Conservation (phyloP, 2,329 filamentous ascomycete species). For the Teratosphaeria destructans region DNA sequence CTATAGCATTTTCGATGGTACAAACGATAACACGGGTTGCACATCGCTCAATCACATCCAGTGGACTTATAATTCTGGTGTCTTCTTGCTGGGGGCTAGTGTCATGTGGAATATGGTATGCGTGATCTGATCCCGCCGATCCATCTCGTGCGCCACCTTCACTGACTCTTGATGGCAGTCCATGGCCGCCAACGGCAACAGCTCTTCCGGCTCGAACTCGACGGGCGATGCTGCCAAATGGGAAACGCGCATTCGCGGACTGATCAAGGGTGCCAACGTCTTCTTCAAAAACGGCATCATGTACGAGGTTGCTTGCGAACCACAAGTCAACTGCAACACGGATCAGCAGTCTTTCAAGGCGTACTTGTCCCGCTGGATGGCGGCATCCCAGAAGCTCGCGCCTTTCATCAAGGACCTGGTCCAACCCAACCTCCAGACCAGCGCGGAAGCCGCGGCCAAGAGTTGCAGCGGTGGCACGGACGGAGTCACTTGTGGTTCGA, state of each 20-base stretch:
- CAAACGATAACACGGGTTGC: constrained; percentile 36
- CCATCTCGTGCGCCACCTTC: not conserved
- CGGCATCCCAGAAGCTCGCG: constrained; percentile 45
- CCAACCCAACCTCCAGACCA: constrained; percentile 42
- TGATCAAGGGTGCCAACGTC: constrained; percentile 21
- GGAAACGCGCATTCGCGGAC: constrained; percentile 13
- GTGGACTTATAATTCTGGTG: constrained; percentile 37
- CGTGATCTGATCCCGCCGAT: not conserved
- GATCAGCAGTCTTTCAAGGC: constrained; percentile 36
- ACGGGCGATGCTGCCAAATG: constrained; percentile 8
- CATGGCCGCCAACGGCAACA: not conserved
- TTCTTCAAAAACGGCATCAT: constrained; percentile 34
- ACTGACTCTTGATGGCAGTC: constrained; percentile 1
- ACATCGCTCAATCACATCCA: constrained; percentile 34
- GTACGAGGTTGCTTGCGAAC: constrained; percentile 36
- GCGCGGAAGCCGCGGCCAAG: constrained; percentile 44
- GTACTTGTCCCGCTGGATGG: constrained; percentile 40
- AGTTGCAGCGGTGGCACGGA: constrained; percentile 41
- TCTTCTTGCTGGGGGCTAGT: constrained; percentile 39
- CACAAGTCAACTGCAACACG: constrained; percentile 29
- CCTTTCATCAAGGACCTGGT: constrained; percentile 30
- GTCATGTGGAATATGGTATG: constrained; percentile 34
- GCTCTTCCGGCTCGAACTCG: not conserved
- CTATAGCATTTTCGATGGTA: constrained; percentile 38
- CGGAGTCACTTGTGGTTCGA: constrained; percentile 35